phyloP scores from a whole-genome alignment of 2,329 filamentous ascomycete species.

The Alternaria triticina region DNA sequence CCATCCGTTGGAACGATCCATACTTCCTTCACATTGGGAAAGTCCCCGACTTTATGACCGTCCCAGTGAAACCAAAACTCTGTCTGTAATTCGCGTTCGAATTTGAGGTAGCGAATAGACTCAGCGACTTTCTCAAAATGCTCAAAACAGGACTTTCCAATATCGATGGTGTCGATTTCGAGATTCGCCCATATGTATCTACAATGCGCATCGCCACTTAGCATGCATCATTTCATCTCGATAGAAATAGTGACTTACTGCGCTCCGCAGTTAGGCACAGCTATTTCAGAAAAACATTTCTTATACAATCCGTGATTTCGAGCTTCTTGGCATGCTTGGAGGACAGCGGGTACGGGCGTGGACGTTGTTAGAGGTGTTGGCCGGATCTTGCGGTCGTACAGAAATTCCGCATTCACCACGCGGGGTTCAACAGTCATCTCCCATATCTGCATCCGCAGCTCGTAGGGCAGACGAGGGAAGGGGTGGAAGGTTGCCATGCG shows the following conservation, averaged over 20 bases:
- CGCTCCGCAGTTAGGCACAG: background rate
- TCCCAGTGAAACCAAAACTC: background rate
- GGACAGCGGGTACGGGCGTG: slow-evolving; percentile 6
- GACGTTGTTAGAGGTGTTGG: background rate
- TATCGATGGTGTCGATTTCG: background rate
- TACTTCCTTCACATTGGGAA: background rate
- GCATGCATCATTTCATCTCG: background rate
- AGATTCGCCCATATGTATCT: background rate
- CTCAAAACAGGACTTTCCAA: background rate
- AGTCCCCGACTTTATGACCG: background rate
- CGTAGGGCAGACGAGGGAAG: slow-evolving; percentile 13
- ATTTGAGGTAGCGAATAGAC: background rate
- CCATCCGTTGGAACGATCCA: background rate
- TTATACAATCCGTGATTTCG: slow-evolving; percentile 14
- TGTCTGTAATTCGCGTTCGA: background rate
- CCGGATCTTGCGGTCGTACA: background rate
- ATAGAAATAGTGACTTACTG: background rate
- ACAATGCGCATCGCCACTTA: background rate
- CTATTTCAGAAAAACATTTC: background rate
- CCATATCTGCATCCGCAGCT: slow-evolving; percentile 12
- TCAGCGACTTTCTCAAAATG: background rate
- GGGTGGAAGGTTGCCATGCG: slow-evolving; percentile 10
- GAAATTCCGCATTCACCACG: background rate
- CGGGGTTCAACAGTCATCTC: slow-evolving; percentile 14
- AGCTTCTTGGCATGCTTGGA: slow-evolving; percentile 14